Conservation (phyloP, 495 filamentous ascomycete genomes). For the Penicillium odoratum region DNA sequence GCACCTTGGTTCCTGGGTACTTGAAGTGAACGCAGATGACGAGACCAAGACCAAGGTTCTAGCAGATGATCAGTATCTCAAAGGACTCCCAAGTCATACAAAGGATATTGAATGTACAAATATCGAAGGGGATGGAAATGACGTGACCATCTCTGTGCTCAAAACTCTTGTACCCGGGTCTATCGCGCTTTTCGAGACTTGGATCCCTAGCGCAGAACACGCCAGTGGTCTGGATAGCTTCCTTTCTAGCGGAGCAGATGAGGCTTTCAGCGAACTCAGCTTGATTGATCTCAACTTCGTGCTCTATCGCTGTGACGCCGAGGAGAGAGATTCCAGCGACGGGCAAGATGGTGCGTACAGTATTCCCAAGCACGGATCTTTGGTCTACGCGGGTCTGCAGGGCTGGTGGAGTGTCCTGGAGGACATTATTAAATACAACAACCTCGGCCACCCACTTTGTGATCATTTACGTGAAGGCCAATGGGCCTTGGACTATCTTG, state of each 20-base stretch:
- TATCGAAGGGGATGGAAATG: conserved; percentile 64
- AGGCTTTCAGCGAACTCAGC: conserved; percentile 71
- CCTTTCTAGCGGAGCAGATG: conserved; percentile 76
- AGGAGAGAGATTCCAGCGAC: conserved; percentile 79
- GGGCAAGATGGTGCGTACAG: conserved; percentile 83
- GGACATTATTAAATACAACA: conserved; percentile 80
- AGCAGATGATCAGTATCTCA: conserved; percentile 67
- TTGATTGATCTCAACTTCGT: conserved; percentile 88
- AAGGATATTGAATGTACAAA: conserved; percentile 66
- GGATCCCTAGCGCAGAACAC: conserved; percentile 82
- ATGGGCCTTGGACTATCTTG: conserved; percentile 92
- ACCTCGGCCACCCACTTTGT: conserved; percentile 90
- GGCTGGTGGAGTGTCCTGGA: conserved; percentile 97
- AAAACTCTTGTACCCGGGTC: conserved; percentile 86
- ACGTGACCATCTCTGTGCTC: conserved; percentile 78
- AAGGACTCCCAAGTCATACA: conserved; percentile 79
- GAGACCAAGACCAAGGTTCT: conserved; percentile 62
- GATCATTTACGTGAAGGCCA: conserved; percentile 87
- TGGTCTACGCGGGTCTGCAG: conserved; percentile 95
- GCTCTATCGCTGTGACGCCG: conserved; percentile 87
- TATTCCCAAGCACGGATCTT: conserved; percentile 77
- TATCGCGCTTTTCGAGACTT: conserved; percentile 93
- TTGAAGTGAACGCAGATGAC: conserved; percentile 75
- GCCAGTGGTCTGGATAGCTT: conserved; percentile 76
- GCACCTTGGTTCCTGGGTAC: conserved; percentile 81